Base-by-base conservation (phyloP, 306 rosid genomes). In the Astragalus glycyphyllos region DNA sequence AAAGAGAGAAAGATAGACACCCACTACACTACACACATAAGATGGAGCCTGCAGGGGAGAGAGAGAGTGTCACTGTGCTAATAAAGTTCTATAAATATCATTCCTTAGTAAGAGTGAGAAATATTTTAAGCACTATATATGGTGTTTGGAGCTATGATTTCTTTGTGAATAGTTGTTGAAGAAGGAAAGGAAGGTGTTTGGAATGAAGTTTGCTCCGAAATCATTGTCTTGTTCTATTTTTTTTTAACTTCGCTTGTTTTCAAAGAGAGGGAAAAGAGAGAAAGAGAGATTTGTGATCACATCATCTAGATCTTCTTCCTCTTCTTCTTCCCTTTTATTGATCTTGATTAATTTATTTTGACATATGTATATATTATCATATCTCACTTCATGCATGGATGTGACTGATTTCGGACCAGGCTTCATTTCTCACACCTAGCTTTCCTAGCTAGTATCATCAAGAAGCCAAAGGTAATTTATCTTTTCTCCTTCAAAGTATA, bases 341-440 rank as follows among this genome's bases (percentile, higher is more conserved):
- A 35, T 51, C 20, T 60, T 44, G 10, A 65, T 51, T 46, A 0
- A 57, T 41, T 26, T 6, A 47, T 58, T 45, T 65, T 45, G 7
- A 72, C 16, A 56, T 10, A 67, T 37, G 31, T 5, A 4, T 46
- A 8, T 46, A 46, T 11, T 46, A 47, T 58, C 35, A 5, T 12
- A 37, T 34, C 45, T 40, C 7, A 34, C 15, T 44, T 34, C 61
- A 75, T 79, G 61, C 58, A 68, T 68, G 71, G 34, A 51, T 23
- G 66, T 13, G 65, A 45, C 48, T 59, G 90, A 88, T 88, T 87
- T 86, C 91, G 95, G 95, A 88, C 95, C 91, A 86, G 95, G 95
- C 95, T 88, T 88, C 95, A 86, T 88, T 88, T 86, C 86, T 84
- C 80, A 82, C 86, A 74, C 87, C 89, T 71, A 72, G 10, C 86